Evolutionary conservation across 2,329 filamentous ascomycete species (phyloP), one percentile per base, ranked within the genome.

Genomic region (Aspergillus neotritici): DNA sequence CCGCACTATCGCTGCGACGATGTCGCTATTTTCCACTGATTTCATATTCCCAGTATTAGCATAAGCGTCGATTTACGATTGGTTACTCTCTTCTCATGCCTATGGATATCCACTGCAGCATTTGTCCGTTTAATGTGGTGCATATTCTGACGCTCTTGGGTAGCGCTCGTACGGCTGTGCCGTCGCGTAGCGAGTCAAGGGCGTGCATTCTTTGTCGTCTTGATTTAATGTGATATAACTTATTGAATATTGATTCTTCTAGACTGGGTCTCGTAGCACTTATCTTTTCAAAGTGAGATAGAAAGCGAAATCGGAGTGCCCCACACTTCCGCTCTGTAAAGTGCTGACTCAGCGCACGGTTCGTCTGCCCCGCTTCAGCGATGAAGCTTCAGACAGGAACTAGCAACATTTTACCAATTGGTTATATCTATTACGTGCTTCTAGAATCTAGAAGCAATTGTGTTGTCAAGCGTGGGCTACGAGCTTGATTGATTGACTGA

Each of bases 91-190:
- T 46, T 51, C 41, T 34, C 34, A 29, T 13, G 28, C 43, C 37
- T 33, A 51, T 50, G 52, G 56, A 63, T 62, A 62, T 62, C 57
- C 55, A 54, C 44, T 53, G 48, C 51, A 52, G 53, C 52, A 50
- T 51, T 42, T 40, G 40, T 43, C 30, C 16, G 9, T 43, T 51
- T 35, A 41, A 34, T 46, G 37, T 48, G 45, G 38, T 46, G 48
- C 31, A 38, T 43, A 25, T 41, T 42, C 49, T 50, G 33, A 47
- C 43, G 47, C 44, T 46, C 49, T 36, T 42, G 21, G 9, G 3
- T 25, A 25, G 21, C 9, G 21, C 21, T 25, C 7, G 21, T 25
- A 25, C 21, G 21, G 21, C 21, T 25, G 21, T 25, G 21, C 21
- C 21, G 21, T 25, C 7, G 9, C 21, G n/a, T n/a, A n/a, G n/a